Evolutionary conservation across 1,284 basidiomycete species (phyloP), one percentile per base, ranked within the genome.

Genomic region (Apiotrichum brassicae): DNA sequence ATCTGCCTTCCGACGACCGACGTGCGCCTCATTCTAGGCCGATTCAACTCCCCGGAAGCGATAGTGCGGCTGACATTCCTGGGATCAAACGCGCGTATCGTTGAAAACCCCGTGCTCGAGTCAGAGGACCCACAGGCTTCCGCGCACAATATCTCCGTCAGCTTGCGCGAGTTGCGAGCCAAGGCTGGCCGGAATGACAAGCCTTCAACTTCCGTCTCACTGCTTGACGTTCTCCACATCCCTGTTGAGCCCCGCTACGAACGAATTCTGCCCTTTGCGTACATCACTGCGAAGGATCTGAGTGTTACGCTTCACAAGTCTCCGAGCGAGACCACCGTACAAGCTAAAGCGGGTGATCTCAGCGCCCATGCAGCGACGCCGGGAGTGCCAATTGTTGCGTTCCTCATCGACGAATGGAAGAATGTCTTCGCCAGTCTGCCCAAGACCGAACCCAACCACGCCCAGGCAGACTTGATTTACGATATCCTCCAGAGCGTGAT

Each of bases 401-500:
- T 54, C 18, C 39, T 62, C 22, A 16, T 56, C 6, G 44, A 48
- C 18, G 23, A 43, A 9, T 66, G 64, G 64, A 14, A 7, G 13
- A 30, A 44, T 2, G 44, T 49, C 6, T 12, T 58, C 22, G 28
- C 46, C 19, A 41, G 24, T 2, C 30, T 52, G 6, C 49, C 49
- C 2, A 36, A 30, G 16, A 14, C 18, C 19, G 43, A 13, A 28
- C 38, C 43, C 33, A 36, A 3, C 23, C 42, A 46, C 18, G 39
- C 41, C 0, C 26, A 37, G 9, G 51, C 50, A 16, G 38, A 48
- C 9, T 39, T 64, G 20, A 41, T 68, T 4, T 63, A 60, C 49
- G 48, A 51, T 23, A 58, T 65, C 4, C 28, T 65, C 9, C n/a
- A 48, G 48, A 6, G 49, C 49, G 1, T 60, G 61, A 0, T 30